Evolutionary conservation across 345 rosid species (phyloP).

Genomic region (Luvunga scandens): DNA sequence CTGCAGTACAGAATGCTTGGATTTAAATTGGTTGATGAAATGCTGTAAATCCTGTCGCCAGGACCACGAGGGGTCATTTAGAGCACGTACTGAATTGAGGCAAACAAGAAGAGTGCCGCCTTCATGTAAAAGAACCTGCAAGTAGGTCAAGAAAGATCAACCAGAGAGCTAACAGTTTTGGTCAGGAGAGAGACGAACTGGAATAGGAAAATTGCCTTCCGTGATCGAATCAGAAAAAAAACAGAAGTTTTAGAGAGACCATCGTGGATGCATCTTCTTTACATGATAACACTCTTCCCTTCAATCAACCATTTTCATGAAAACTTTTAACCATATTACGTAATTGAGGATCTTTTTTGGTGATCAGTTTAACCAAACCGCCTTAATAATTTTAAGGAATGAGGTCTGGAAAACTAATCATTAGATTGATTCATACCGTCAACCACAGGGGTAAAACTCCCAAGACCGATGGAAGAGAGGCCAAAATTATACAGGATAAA

Average conservation of each 20-base stretch:
- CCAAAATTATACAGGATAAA: conserved; percentile 65
- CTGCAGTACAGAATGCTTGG: conserved; percentile 19
- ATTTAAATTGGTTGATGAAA: conserved; percentile 31
- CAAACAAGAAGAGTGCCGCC: conserved; percentile 94
- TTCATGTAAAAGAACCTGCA: conserved; percentile 91
- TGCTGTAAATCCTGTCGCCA: conserved; percentile 64
- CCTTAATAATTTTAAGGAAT: not conserved
- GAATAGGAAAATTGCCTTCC: not conserved
- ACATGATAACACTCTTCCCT: not conserved
- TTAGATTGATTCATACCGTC: conserved; percentile 52
- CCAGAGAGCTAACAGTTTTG: not conserved
- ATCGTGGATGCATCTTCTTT: too few relatives aligned
- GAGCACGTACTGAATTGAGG: conserved; percentile 77
- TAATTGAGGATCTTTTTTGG: not conserved
- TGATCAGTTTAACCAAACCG: too few relatives aligned
- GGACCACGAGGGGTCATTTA: conserved; percentile 84
- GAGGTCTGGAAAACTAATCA: not conserved
- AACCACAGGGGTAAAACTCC: conserved; percentile 92
- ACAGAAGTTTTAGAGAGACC: too few relatives aligned
- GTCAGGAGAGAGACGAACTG: not conserved
- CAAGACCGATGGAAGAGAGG: conserved; percentile 80
- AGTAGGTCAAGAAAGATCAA: not conserved
- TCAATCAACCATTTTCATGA: not conserved
- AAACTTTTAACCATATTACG: not conserved
- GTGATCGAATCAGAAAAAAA: too few relatives aligned